Evolutionary conservation across 352 stramenopile species (phyloP), one percentile per base, ranked within the genome.

Genomic region (Plasmopara viticola): DNA sequence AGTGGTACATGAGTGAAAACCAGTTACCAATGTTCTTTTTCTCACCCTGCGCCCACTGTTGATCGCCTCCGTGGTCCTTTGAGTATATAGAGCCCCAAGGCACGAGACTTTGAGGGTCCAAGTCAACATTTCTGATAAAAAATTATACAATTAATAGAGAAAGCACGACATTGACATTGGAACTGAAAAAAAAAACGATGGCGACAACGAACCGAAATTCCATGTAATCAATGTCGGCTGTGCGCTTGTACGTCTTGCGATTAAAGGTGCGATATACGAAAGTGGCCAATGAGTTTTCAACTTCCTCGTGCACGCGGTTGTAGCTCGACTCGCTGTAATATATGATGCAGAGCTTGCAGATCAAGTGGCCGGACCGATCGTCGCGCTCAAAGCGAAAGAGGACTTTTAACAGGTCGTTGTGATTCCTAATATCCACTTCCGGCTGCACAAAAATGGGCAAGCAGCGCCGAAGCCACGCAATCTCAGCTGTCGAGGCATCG

Each of bases 1-100:
- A 92, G 68, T 94, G 84, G 61, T 94, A 77, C 84, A 94, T 94
- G 65, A 94, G 78, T 15, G 84, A 94, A 68, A 94, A 94, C 84
- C 84, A 94, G 47, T 74, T 81, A 56, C 74, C 74, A 35, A 94
- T 64, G 59, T 92, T 70, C 62, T 69, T 74, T 62, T 94, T 94
- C 51, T 81, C 81, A 46, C 84, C 84, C 53, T 91, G 80, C n/a
- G 81, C 63, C 84, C 84, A 94, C 47, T 74, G 64, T 62, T 94
- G 84, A 29, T 78, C 75, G 52, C 84, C 84, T 35, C 73, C 70
- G 64, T 94, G 72, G 56, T 94, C 84, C 48, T 71, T 56, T 9
- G 72, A 88, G 58, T 82, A 90, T 46, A 92, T 68, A 50, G 67
- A 77, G 42, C 44, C 48, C 79, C 82, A 94, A 0, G 84, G 81